A percentile compares a stretch with the other conserved stretches of the same genome.
Conservation (phyloP, 2,329 filamentous ascomycete species). For the Triangularia verruculosa region DNA sequence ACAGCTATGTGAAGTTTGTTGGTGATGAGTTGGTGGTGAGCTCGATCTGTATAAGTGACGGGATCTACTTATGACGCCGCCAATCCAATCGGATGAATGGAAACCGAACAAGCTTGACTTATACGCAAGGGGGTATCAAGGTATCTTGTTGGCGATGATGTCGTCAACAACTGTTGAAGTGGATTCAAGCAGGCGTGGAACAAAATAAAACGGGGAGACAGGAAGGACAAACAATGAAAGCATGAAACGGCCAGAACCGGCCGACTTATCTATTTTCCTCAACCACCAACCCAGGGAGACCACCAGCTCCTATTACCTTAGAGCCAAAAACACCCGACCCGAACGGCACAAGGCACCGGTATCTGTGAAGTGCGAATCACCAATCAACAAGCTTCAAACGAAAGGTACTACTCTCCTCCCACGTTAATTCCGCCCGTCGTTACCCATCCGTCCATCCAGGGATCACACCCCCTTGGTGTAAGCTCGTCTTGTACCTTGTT, state of each 20-base stretch:
- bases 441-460: constrained; percentile 1
- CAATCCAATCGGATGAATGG: constrained; percentile 3
- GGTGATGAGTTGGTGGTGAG: neutral
- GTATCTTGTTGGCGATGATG: neutral
- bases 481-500: neutral
- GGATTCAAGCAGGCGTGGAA: neutral
- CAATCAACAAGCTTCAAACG: neutral
- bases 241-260: neutral
- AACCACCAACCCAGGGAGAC: neutral
- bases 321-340: constrained; percentile 1
- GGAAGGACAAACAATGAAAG: constrained; percentile 4
- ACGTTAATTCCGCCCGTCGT: neutral
- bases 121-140: neutral
- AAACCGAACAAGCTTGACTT: constrained; percentile 5
- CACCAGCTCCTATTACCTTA: neutral
- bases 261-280: constrained; percentile 10
- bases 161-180: neutral
- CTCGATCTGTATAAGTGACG: neutral
- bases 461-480: neutral
- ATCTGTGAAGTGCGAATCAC: neutral
- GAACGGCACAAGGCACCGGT: constrained; percentile 7
- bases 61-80: neutral
- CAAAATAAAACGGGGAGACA: neutral
- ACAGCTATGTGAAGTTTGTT: neutral
- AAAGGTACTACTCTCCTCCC: no score